These are phyloP conservation scores for Torulaspora franciscae DNA, from an alignment of 805 yeast genomes.

Conservation along the genomic window DNA sequence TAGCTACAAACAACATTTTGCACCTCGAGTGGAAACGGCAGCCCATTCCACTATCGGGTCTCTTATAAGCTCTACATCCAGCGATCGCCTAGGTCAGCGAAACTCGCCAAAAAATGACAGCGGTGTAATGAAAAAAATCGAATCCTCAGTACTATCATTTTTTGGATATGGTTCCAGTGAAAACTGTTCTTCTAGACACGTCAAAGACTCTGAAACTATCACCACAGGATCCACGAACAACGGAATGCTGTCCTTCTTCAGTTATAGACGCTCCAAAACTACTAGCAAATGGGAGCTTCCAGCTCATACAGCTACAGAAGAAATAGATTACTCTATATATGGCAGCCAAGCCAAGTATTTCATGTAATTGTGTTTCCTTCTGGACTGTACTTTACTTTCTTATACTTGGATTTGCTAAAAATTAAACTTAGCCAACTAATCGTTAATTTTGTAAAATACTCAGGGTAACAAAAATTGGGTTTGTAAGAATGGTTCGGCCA, in stretches of 20 bases:
- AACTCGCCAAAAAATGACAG: not conserved
- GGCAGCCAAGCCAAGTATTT: constrained; percentile 15
- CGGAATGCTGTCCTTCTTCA: not conserved
- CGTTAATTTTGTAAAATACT: too few relatives aligned
- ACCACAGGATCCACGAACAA: not conserved
- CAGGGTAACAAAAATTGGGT: not conserved
- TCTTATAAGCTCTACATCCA: not conserved
- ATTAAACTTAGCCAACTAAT: not conserved
- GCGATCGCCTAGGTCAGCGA: not conserved
- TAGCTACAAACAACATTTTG: not conserved
- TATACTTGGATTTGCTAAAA: not conserved
- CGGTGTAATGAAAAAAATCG: constrained; percentile 10
- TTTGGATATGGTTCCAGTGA: constrained; percentile 2
- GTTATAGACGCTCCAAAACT: not conserved
- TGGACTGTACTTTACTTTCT: not conserved
- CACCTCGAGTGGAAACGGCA: not conserved
- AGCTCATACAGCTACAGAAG: not conserved
- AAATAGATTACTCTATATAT: constrained; percentile 7
- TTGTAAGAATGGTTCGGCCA: too few relatives aligned
- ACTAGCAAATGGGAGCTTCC: not conserved
- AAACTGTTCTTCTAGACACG: not conserved
- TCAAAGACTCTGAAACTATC: not conserved
- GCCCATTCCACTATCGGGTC: not conserved
- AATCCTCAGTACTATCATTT: constrained; percentile 9
- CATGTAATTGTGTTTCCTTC: constrained; percentile 2